Base-by-base conservation (phyloP, 2,329 filamentous ascomycete genomes). In the Periglandula ipomoeae region DNA sequence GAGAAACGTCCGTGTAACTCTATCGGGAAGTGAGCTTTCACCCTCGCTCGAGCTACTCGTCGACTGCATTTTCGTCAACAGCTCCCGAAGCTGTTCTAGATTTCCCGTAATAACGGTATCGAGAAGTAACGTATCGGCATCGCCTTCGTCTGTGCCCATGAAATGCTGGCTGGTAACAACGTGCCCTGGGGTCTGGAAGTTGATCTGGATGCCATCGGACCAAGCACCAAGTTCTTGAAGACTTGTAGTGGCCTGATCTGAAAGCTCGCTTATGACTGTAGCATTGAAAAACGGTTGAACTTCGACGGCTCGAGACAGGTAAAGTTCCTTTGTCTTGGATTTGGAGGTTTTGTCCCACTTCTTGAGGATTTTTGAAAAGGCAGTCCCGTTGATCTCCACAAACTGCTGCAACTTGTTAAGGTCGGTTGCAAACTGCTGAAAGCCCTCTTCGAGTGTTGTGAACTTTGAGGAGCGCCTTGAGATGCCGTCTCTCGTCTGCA, bases 311-410 rank as follows among this genome's bases (percentile, higher is more conserved):
- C 93, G 80, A 9, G 94, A 94, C 32, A 98, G 82, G 64, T 97
- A 98, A 37, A 97, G 79, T 70, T 97, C 93, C 67, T 98, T 98
- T 51, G 93, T 96, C 66, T 91, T 91, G 46, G 91, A 97, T 76
- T 97, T 98, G 57, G 91, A 96, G 1, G 90, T 96, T 78, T 98
- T 98, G 70, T 98, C 93, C 93, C 93, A 98, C 79, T 98, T 98
- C 71, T 98, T 98, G 55, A 98, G 72, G 51, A 98, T 98, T 68
- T 98, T 98, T 24, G 91, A 96, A 65, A 97, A 96, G 15, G 90
- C 93, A 2, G 89, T 96, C 61, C 93, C 91, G 64, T 98, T 98
- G 63, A 97, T 87, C 66, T 97, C 91, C 55, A 98, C 89, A 67
- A 97, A 98, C 73, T 97, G 93, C 73, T 96, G 89, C 15, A 98